These are phyloP conservation scores for Fusarium metavorans DNA, from an alignment of 2,329 filamentous ascomycete genomes.

Conservation along the genomic window DNA sequence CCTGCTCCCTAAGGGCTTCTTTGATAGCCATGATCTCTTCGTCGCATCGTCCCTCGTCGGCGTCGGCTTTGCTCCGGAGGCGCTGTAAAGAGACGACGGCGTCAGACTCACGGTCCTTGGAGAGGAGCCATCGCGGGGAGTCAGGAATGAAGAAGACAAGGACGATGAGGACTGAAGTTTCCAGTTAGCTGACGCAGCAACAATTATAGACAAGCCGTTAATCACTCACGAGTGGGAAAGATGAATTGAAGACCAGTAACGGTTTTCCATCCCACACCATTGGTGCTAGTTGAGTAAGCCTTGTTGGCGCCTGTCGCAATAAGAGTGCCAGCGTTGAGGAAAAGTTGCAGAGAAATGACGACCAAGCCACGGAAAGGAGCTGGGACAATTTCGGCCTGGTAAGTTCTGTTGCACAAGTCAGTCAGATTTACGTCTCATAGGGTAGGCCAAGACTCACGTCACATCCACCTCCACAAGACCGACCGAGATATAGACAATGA, in stretches of 20 bases:
- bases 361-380: conserved; percentile 16
- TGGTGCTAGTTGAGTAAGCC: conserved; percentile 7
- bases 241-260: conserved; percentile 15
- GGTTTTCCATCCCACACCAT: conserved; percentile 6
- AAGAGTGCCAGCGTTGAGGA: conserved; percentile 12
- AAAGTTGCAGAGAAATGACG: conserved; percentile 15
- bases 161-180: neutral
- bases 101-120: conserved; percentile 6
- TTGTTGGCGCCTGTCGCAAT: conserved; percentile 12
- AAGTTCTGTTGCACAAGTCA: neutral
- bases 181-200: neutral
- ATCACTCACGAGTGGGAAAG: neutral
- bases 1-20: conserved; percentile 5
- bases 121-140: conserved; percentile 17
- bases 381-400: conserved; percentile 17
- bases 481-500: conserved; percentile 15
- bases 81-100: neutral
- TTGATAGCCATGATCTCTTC: conserved; percentile 11
- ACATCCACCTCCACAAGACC: conserved; percentile 17
- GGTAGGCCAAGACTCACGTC: neutral
- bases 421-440: neutral
- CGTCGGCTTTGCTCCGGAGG: conserved; percentile 3
- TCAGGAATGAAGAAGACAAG: conserved; percentile 17
- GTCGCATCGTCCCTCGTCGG: conserved; percentile 6
- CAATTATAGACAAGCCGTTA: neutral